Base-by-base conservation (phyloP, 164 flowering plant genomes). In the Chloranthus sessilifolius region DNA sequence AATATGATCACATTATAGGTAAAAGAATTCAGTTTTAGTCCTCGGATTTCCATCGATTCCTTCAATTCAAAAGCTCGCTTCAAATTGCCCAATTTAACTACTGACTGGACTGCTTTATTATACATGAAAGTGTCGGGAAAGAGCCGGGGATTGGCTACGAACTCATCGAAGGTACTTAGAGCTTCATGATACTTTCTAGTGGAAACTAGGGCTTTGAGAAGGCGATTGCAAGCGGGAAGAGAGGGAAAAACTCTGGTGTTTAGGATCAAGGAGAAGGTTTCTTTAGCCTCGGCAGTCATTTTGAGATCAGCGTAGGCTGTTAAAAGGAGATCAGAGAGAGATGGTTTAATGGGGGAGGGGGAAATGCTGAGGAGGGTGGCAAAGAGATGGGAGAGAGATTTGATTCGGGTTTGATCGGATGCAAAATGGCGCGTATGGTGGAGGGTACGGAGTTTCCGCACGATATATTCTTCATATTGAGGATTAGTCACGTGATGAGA, bases 51-150 rank as follows among this genome's bases (percentile, higher is more conserved):
- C 92, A 82, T 82, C 33, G 20, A 5, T 21, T 60, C 24, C 65
- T 75, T 33, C 27, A 85, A 21, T 50, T 61, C 74, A 35, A 62
- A 4, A 17, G 74, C 94, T 55, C 47, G 65, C 6, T 64, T 52
- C 66, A 82, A 50, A 40, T 85, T 73, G 38, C 82, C 74, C 49
- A 77, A 21, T 50, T 76, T 81, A 52, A 78, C 88, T 1, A 82
- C 79, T 1, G 86, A 76, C 55, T 81, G 76, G 9, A 88, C 48
- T 1, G 90, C 94, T 55, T 84, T 88, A 36, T 77, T 81, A 54
- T 72, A 81, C 10, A 63, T 59, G 34, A 74, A 74, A 27, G 20
- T 61, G 47, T 75, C 77, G 0, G 66, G 64, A 34, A 60, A 40
- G 54, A 76, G n/a, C n/a, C n/a, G n/a, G n/a, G n/a, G n/a, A n/a